These are phyloP conservation scores for Ephemerocybe angulata DNA, from an alignment of 768 basidiomycete genomes.

Conservation along the genomic window DNA sequence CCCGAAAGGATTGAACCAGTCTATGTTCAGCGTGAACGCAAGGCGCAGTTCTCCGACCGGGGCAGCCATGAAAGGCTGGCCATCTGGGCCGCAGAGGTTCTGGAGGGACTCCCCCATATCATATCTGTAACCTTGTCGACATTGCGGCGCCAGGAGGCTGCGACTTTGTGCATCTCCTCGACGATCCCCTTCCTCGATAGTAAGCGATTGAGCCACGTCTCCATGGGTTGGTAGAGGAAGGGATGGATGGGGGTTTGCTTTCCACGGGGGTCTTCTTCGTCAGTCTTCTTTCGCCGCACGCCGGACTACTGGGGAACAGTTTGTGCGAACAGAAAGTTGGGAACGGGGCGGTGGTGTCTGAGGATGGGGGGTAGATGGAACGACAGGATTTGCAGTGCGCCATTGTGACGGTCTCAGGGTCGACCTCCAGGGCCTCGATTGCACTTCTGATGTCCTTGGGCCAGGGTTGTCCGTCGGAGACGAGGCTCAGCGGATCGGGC, in stretches of 20 bases:
- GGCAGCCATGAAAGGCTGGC: conserved; percentile 12
- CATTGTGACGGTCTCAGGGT: background rate
- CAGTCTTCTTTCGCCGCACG: background rate
- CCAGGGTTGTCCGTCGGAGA: background rate
- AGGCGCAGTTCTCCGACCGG: conserved; percentile 15
- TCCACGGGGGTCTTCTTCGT: background rate
- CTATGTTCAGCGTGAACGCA: conserved; percentile 24
- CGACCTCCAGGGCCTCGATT: background rate
- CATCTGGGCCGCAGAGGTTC: background rate
- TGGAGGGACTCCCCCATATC: background rate
- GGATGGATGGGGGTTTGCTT: background rate
- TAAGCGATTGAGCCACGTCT: conserved; percentile 19
- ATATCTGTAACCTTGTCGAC: background rate
- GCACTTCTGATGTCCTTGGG: background rate
- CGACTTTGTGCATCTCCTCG: conserved; percentile 15
- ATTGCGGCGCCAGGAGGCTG: background rate
- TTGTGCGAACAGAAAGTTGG: background rate
- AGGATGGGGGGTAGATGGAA: background rate
- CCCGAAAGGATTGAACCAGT: conserved; percentile 30
- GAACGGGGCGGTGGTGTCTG: background rate
- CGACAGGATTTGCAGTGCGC: background rate
- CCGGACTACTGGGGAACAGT: background rate
- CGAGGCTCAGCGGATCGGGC: background rate
- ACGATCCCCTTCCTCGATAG: conserved; percentile 16
- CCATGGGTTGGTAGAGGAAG: background rate